Evolutionary conservation across 2,329 filamentous ascomycete species (phyloP).

Genomic region (Scedosporium dehoogii): DNA sequence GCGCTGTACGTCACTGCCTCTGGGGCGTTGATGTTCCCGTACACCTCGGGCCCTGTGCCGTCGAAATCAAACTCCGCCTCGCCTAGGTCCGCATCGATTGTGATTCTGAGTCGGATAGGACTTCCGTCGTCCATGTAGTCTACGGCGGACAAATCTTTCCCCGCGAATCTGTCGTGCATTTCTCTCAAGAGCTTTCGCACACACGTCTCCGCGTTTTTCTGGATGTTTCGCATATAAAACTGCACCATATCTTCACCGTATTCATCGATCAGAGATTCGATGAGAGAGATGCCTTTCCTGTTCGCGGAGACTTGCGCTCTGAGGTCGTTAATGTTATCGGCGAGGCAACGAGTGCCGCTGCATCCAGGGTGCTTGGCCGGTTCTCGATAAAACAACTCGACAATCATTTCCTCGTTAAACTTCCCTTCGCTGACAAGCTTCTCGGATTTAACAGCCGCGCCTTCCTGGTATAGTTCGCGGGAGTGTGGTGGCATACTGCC

Average conservation of each 20-base stretch:
- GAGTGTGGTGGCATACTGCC: constrained; percentile 74
- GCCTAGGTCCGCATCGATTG: constrained; percentile 63
- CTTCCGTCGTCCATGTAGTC: constrained; percentile 82
- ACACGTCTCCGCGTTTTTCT: constrained; percentile 67
- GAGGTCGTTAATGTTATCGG: constrained; percentile 73
- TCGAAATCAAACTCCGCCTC: constrained; percentile 74
- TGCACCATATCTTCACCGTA: constrained; percentile 71
- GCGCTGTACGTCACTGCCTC: constrained; percentile 74
- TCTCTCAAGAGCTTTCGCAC: constrained; percentile 64
- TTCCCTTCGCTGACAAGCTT: constrained; percentile 66
- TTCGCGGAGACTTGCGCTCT: constrained; percentile 80
- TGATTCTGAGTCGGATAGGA: constrained; percentile 64
- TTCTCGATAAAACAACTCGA: constrained; percentile 61
- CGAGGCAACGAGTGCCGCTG: constrained; percentile 66
- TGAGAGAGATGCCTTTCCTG: constrained; percentile 76
- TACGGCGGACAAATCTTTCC: constrained; percentile 57
- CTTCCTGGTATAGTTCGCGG: constrained; percentile 52
- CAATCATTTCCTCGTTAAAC: constrained; percentile 70
- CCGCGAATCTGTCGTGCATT: constrained; percentile 60
- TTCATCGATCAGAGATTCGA: constrained; percentile 63
- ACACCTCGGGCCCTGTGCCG: constrained; percentile 71
- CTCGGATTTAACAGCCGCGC: constrained; percentile 52
- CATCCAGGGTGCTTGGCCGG: constrained; percentile 67
- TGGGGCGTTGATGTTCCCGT: constrained; percentile 72
- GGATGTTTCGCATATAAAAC: constrained; percentile 76